These are phyloP conservation scores for Avena eriantha DNA, from an alignment of 176 grass and related monocot genomes.

Conservation along the genomic window DNA sequence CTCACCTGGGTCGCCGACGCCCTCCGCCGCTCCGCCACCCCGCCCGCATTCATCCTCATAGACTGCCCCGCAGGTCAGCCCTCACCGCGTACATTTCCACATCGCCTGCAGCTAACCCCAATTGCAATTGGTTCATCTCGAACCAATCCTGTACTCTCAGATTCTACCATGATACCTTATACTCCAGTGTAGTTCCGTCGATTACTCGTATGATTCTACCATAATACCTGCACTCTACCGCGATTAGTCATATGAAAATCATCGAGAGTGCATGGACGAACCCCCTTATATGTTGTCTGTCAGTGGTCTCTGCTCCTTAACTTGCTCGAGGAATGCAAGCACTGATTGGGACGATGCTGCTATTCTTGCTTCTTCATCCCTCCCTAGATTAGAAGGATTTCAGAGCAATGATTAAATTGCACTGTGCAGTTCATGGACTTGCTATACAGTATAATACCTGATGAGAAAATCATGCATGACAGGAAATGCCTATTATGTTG, in stretches of 20 bases:
- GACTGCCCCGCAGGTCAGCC: constrained; percentile 67
- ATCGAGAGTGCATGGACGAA: background rate
- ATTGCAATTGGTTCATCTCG: background rate
- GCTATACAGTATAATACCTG: background rate
- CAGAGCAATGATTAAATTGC: background rate
- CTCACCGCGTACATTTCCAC: background rate
- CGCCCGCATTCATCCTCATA: constrained; percentile 72
- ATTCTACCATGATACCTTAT: too few species aligned
- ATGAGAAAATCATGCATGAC: background rate
- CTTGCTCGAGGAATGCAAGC: background rate
- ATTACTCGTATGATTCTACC: background rate
- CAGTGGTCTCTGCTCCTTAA: background rate
- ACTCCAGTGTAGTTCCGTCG: background rate
- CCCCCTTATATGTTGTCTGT: background rate
- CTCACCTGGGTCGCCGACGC: constrained; percentile 93
- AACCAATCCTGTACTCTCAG: background rate
- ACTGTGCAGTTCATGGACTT: background rate
- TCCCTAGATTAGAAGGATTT: background rate
- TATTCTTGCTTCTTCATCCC: background rate
- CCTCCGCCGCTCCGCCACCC: constrained; percentile 47
- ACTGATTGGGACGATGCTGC: background rate
- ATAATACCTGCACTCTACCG: background rate
- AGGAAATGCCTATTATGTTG: background rate
- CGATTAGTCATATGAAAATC: background rate
- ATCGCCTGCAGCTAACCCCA: too few species aligned